Base-by-base conservation (phyloP, 1,139 yeast genomes). In the Arxiozyma slooffiae region DNA sequence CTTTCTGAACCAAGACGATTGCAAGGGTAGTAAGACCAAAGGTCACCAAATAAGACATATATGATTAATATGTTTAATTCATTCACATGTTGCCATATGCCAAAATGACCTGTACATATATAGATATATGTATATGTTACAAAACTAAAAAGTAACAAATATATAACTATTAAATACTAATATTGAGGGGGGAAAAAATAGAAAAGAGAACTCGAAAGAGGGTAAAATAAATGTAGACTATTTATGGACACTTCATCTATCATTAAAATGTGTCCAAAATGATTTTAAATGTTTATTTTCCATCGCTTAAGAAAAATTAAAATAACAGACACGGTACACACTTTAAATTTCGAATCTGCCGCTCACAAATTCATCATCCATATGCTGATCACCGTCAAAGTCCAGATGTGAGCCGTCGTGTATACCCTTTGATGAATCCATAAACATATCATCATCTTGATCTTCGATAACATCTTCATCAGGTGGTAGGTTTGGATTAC, bases 381-480 rank as follows among this genome's bases (percentile, higher is more conserved):
- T 70, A 42, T 67, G 71, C 51, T 71, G 68, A 47, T 66, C 69
- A 22, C 63, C 65, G 34, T 67, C 69, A 48, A 54, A 62, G 48
- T 62, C 66, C 39, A 61, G 57, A 41, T 57, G 57, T n/a, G 47
- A 40, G 21, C 52, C 53, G 8, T 41, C 22, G 17, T 38, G 36
- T 26, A 50, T 52, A 16, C 43, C 48, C 37, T 52, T 53, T 17
- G 47, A 47, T 38, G 51, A 50, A 26, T 52, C 75, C 61, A 75
- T 77, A 53, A 68, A 72, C 47, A 68, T 73, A 45, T 75, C 84
- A 54, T 81, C 87, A 51, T 79, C 82, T 48, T 81, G 86, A 57
- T 82, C 89, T 57, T 84, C 89, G 55, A 85, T 85, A 8, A 81
- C 94, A 62, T 85, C 90, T 65, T 85, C 94, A 58, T 82, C 90